Evolutionary conservation across 2,329 filamentous ascomycete species (phyloP), one percentile per base, ranked within the genome.

Genomic region (Verticillium nonalfalfae): DNA sequence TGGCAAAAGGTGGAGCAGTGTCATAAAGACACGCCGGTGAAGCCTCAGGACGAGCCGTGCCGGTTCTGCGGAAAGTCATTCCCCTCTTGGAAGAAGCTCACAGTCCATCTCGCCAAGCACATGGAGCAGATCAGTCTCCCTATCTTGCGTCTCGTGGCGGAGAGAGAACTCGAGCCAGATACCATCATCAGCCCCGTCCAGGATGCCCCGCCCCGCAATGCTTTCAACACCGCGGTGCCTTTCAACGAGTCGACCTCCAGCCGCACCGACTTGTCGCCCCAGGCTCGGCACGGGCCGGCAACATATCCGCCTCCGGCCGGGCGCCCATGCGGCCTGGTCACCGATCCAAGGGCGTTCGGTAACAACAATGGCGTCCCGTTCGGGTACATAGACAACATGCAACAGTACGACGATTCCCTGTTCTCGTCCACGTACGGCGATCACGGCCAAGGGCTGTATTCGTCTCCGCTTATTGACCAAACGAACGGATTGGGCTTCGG

Each of bases 101-200:
- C 91, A 0, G 91, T 95, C n/a, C 93, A 97, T 75, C 76, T 97
- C 71, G 92, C 92, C 58, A 94, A 94, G 74, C 93, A 97, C 73
- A 95, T 97, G 92, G 92, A 97, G 74, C 87, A 92, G 66, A 90
- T 97, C 70, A 91, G 90, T 68, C 84, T 97, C 70, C 93, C 93
- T 0, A 85, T 97, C 36, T 79, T 96, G 61, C 77, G 79, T 15
- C 78, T 88, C 2, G 85, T 88, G 3, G 79, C 79, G 5, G 73
- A 75, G 45, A 79, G 75, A 63, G 77, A 80, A 57, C 75, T 88
- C 18, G 78, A 82, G 31, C 79, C 80, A 7, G 85, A 90, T 67
- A 89, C 85, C 26, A 79, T 89, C 65, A 87, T 90, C 72, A 90
- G 86, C 69, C 87, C 87, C 0, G 79, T 90, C 2, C 86, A 87